These are phyloP conservation scores for Rossbeevera mucosa DNA, from an alignment of 768 basidiomycete species.

Conservation along the genomic window DNA sequence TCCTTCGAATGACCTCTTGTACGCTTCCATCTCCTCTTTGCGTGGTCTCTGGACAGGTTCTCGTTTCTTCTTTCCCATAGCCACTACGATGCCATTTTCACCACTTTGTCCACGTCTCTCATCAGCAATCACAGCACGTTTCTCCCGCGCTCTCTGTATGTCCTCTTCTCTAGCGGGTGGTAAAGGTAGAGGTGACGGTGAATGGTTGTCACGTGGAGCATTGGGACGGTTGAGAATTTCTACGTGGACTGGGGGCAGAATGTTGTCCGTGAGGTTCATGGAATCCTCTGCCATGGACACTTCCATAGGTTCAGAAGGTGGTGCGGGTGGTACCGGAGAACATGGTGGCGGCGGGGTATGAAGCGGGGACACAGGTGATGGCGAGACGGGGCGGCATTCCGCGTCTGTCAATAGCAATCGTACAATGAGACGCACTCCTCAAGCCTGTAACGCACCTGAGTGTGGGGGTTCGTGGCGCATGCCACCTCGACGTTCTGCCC, in stretches of 20 bases:
- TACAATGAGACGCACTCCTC: neutral
- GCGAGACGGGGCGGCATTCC: conserved; percentile 21
- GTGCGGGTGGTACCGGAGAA: conserved; percentile 25
- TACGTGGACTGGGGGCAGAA: conserved; percentile 35
- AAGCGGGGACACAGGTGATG: conserved; percentile 21
- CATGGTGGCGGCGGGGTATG: conserved; percentile 18
- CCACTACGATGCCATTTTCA: neutral
- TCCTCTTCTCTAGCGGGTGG: conserved; percentile 30
- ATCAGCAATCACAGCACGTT: conserved; percentile 13
- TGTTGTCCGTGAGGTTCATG: conserved; percentile 22
- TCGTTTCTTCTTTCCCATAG: conserved; percentile 32
- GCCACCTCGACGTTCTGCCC: conserved; percentile 4
- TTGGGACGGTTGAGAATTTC: conserved; percentile 43
- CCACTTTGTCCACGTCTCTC: conserved; percentile 1
- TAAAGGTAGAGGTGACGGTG: conserved; percentile 38
- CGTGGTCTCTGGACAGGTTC: conserved; percentile 47
- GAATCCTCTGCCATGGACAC: conserved; percentile 15
- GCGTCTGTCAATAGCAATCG: conserved; percentile 9
- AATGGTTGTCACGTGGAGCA: conserved; percentile 44
- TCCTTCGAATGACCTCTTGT: conserved; percentile 63
- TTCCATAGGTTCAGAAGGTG: conserved; percentile 37
- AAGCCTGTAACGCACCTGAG: conserved; percentile 7
- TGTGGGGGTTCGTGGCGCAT: conserved; percentile 4
- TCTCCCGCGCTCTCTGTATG: conserved; percentile 24
- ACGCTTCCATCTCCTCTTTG: conserved; percentile 64